Conservation (phyloP, 83 land plant genomes). For the Diphasiastrum complanatum region DNA sequence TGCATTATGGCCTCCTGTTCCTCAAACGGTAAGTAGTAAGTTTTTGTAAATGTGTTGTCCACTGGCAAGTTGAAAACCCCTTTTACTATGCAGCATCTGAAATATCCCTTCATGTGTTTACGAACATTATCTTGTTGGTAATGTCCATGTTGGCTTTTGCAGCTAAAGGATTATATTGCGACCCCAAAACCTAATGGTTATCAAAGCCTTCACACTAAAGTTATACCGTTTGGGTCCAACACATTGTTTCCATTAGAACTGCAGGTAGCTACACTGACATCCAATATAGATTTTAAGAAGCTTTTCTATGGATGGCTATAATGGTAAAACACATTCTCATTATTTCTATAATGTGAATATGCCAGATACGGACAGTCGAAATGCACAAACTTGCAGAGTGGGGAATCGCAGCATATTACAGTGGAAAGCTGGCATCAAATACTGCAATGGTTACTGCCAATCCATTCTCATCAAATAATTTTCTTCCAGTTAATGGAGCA, state of each 20-base stretch:
- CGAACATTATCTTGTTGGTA: neutral
- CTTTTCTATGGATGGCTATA: neutral
- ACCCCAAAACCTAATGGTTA: slow-evolving; percentile 98
- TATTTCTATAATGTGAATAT: slow-evolving; percentile 4
- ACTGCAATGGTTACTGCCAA: neutral
- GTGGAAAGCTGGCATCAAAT: slow-evolving; percentile 44
- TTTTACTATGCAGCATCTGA: neutral
- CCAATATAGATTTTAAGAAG: neutral
- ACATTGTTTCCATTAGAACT: slow-evolving; percentile 86
- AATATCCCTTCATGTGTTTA: neutral
- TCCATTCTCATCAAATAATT: neutral
- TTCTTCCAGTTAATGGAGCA: slow-evolving; percentile 30
- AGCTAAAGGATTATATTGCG: slow-evolving; percentile 98
- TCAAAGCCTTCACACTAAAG: slow-evolving; percentile 90
- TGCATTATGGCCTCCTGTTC: slow-evolving; percentile 92
- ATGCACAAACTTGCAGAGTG: slow-evolving; percentile 88
- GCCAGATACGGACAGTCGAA: slow-evolving; percentile 89
- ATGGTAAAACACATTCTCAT: neutral
- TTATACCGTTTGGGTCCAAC: slow-evolving; percentile 90
- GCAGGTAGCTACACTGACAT: slow-evolving; percentile 44
- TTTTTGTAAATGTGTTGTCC: neutral
- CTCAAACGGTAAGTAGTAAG: slow-evolving; percentile 57
- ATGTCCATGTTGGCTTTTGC: slow-evolving; percentile 13
- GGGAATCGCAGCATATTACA: slow-evolving; percentile 93
- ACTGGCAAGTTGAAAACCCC: neutral